Evolutionary conservation across 768 basidiomycete species (phyloP).

Genomic region (Lepiota brunneoincarnata): DNA sequence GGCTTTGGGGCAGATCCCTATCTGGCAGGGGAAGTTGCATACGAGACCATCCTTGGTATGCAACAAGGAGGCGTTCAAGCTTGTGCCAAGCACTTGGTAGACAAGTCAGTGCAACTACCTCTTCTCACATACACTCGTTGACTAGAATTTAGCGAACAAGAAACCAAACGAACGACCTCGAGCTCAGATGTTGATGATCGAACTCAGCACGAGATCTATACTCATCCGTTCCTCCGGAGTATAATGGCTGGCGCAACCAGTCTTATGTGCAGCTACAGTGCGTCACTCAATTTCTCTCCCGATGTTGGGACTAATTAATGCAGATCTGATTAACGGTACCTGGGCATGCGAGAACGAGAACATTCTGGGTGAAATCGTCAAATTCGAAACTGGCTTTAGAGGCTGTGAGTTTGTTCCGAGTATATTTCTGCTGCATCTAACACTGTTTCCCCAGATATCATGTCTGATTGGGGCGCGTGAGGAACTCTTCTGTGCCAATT

Average conservation of each 20-base stretch:
- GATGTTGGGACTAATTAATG: neutral
- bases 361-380: slow-evolving; percentile 68
- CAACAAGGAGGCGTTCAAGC: slow-evolving; percentile 81
- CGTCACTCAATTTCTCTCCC: slow-evolving; percentile 18
- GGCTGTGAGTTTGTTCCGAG: slow-evolving; percentile 44
- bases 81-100: slow-evolving; percentile 81
- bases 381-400: slow-evolving; percentile 74
- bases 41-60: slow-evolving; percentile 81
- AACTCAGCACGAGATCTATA: slow-evolving; percentile 75
- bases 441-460: slow-evolving; percentile 41
- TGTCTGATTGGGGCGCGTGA: slow-evolving; percentile 74
- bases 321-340: slow-evolving; percentile 68
- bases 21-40: slow-evolving; percentile 72
- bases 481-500: slow-evolving; percentile 9
- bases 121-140: neutral
- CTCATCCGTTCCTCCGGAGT: slow-evolving; percentile 65
- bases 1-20: slow-evolving; percentile 92
- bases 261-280: slow-evolving; percentile 78
- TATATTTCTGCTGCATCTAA: neutral
- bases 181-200: slow-evolving; percentile 77
- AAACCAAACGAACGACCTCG: slow-evolving; percentile 50
- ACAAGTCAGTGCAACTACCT: slow-evolving; percentile 51
- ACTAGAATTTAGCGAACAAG: slow-evolving; percentile 55
- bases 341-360: slow-evolving; percentile 77
- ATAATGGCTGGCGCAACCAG: slow-evolving; percentile 73